Conservation (phyloP, 2,329 filamentous ascomycete species). For the Phaeophleospora eucalypticola region DNA sequence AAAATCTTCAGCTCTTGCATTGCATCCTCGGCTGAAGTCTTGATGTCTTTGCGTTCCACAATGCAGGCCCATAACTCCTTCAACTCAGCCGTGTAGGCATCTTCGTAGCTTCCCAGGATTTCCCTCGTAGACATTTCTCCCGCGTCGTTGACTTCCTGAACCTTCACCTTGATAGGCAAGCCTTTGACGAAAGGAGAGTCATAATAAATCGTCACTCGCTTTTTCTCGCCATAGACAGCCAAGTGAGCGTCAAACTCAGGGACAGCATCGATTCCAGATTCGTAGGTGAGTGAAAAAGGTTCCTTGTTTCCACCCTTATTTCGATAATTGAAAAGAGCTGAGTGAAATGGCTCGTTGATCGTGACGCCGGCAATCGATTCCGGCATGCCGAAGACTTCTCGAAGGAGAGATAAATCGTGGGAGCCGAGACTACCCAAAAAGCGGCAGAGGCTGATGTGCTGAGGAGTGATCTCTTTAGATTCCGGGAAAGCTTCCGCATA, state of each 20-base stretch:
- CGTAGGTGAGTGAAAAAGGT: conserved; percentile 53
- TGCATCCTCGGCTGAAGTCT: conserved; percentile 43
- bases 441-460: too few relatives aligned
- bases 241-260: conserved; percentile 52
- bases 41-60: conserved; percentile 37
- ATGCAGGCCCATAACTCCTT: conserved; percentile 38
- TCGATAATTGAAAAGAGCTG: conserved; percentile 45
- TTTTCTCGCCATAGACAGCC: conserved; percentile 51
- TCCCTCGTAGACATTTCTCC: conserved; percentile 27
- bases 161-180: conserved; percentile 47
- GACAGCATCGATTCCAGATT: conserved; percentile 53
- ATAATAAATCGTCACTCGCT: conserved; percentile 53
- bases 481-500: too few relatives aligned
- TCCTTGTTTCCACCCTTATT: conserved; percentile 21
- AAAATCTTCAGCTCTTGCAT: conserved; percentile 37
- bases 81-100: conserved; percentile 44
- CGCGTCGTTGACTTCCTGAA: conserved; percentile 42
- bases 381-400: conserved; percentile 51
- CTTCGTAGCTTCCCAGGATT: conserved; percentile 46
- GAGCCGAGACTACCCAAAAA: conserved; percentile 46
- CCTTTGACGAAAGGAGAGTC: conserved; percentile 58
- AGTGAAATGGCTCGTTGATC: conserved; percentile 34
- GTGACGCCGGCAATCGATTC: conserved; percentile 44
- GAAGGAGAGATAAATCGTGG: conserved; percentile 54
- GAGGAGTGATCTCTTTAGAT: too few relatives aligned